Evolutionary conservation across 805 yeast species (phyloP), one percentile per base, ranked within the genome.

Genomic region (Hanseniaspora hatyaiensis): DNA sequence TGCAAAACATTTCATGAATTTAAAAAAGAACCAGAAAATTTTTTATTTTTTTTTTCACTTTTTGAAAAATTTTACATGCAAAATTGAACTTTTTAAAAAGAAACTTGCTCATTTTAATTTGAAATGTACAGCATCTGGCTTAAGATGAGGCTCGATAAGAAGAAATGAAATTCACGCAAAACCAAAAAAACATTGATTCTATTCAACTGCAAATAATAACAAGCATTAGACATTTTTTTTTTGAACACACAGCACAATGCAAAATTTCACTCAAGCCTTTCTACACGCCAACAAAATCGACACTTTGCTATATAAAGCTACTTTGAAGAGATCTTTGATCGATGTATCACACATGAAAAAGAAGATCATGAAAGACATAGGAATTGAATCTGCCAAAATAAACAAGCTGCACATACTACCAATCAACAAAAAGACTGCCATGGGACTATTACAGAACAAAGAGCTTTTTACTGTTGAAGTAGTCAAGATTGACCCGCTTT

Each of bases 261-360:
- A 26, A 26, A 26, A 11, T 26, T 26, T 26, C 11, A 26, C 29
- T 8, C 30, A 37, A 11, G 24, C 24, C 22, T 37, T 37, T 37
- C 16, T 37, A 9, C 22, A 23, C 18, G 28, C 26, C 16, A 22
- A 22, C 13, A 45, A 45, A n/a, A 37, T 45, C 5, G 34, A 45
- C n/a, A 30, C 49, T 6, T 12, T 45, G 8, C 34, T 36, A 5
- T 45, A 45, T 18, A 45, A 45, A 30, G 34, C 40, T 26, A 28
- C 42, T 16, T 24, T 45, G n/a, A 45, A 34, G 37, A 45, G 49
- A 45, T 45, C 49, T 23, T 34, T 45, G 15, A 32, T 37, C 30
- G 49, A 45, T 31, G 34, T 45, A 19, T 34, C 49, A 23, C 49
- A 45, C 23, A 18, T 13, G 19, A 37, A 45, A n/a, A 45, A 31